Conservation (phyloP, 192 early-diverging fungal genomes). For the Dissophora ornata region DNA sequence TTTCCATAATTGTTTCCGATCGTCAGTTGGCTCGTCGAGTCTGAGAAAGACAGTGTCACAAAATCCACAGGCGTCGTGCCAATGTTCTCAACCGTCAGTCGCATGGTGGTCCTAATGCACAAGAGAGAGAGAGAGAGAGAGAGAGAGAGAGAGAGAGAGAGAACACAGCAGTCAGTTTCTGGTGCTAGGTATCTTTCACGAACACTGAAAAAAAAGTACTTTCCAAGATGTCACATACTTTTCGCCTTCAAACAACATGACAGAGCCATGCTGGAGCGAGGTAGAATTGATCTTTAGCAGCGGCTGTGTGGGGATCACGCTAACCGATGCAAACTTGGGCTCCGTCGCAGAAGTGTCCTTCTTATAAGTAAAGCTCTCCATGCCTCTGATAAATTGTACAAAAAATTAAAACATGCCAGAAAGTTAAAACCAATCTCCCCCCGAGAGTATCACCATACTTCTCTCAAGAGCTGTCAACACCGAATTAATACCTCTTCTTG, state of each 20-base stretch:
- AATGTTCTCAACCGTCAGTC: constrained; percentile 79
- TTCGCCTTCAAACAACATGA: constrained; percentile 90
- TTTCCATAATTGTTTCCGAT: constrained; percentile 13
- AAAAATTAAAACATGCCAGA: not conserved
- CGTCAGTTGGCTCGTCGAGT: constrained; percentile 57
- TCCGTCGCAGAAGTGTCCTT: not conserved
- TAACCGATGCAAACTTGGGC: constrained; percentile 56
- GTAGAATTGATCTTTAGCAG: constrained; percentile 73
- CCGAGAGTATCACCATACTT: too few relatives aligned
- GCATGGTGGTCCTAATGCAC: constrained; percentile 64
- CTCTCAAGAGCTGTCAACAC: too few relatives aligned
- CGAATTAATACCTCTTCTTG: constrained; percentile 44
- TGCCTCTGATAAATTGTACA: constrained; percentile 16
- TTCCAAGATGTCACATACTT: constrained; percentile 53
- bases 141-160: too few relatives aligned
- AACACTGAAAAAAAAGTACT: too few relatives aligned
- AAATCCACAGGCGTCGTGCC: constrained; percentile 77
- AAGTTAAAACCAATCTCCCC: too few relatives aligned
- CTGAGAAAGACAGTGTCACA: constrained; percentile 68
- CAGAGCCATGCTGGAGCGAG: constrained; percentile 69
- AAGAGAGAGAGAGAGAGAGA: too few relatives aligned
- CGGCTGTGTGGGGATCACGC: constrained; percentile 75
- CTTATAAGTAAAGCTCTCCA: constrained; percentile 40
- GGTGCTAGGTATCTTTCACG: too few relatives aligned
- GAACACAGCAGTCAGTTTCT: too few relatives aligned